Evolutionary conservation across 305 asterid genomes (phyloP).

Genomic region (Caryopteris hybrid): DNA sequence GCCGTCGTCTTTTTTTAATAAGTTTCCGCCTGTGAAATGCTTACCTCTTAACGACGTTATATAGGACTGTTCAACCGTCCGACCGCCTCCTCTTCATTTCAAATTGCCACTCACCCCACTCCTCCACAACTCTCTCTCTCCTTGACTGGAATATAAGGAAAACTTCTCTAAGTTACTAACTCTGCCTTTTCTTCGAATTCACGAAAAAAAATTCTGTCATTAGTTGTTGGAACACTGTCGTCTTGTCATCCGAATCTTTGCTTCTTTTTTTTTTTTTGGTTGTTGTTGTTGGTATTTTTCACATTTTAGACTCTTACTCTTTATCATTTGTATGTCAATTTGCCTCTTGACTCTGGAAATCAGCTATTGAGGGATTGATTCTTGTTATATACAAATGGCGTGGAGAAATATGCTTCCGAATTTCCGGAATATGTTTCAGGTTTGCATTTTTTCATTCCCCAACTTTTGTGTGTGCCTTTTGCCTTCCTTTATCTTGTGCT

Average conservation of each 20-base stretch:
- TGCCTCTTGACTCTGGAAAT: background rate
- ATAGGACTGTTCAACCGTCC: background rate
- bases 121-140: background rate
- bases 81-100: conserved; percentile 9
- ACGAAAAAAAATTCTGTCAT: background rate
- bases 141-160: background rate
- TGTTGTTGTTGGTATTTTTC: too few species aligned
- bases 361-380: conserved; percentile 4
- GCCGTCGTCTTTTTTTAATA: background rate
- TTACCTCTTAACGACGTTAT: background rate
- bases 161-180: background rate
- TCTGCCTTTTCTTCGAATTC: background rate
- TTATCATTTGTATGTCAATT: too few species aligned
- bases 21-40: background rate
- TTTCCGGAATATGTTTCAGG: conserved; percentile 61
- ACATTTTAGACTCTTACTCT: too few species aligned
- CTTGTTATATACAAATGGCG: conserved; percentile 30
- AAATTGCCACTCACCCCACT: background rate
- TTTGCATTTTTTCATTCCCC: conserved; percentile 18
- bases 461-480: background rate
- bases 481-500: background rate
- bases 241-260: background rate
- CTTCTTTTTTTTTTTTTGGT: background rate
- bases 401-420: conserved; percentile 42
- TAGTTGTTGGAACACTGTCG: background rate